Percentiles rank a stretch among this genome's conserved stretches.
These are phyloP conservation scores for Tylopilus cervinicoccineus DNA, from an alignment of 768 basidiomycete species.

Conservation along the genomic window DNA sequence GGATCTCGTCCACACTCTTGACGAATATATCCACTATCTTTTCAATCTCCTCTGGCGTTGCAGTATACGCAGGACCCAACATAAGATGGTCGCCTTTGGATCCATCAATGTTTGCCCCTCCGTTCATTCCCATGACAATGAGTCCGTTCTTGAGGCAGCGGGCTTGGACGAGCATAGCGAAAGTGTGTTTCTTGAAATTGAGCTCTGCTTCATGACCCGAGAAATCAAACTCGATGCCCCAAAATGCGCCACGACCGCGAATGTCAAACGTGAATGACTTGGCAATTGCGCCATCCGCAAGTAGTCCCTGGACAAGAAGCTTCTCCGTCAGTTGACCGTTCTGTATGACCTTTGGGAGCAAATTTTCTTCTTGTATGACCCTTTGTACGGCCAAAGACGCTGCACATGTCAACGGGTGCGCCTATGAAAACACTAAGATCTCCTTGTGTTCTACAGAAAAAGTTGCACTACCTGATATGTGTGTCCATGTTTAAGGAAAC, in stretches of 20 bases:
- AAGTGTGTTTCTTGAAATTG: conserved; percentile 49
- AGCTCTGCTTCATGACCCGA: conserved; percentile 39
- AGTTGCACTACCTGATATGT: conserved; percentile 62
- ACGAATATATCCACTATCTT: conserved; percentile 64
- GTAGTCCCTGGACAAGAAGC: conserved; percentile 53
- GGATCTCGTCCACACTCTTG: conserved; percentile 60
- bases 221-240: conserved; percentile 82
- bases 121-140: conserved; percentile 70
- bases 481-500: conserved; percentile 80
- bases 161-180: conserved; percentile 70
- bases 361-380: conserved; percentile 62
- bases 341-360: conserved; percentile 59
- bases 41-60: conserved; percentile 65
- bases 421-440: conserved; percentile 35
- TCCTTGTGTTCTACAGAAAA: not conserved
- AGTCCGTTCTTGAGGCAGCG: conserved; percentile 63
- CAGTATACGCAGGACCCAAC: conserved; percentile 77
- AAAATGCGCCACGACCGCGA: conserved; percentile 81
- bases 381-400: conserved; percentile 80
- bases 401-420: conserved; percentile 71
- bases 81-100: conserved; percentile 69
- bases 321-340: conserved; percentile 59
- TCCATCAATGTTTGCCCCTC: conserved; percentile 66
- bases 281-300: conserved; percentile 50
- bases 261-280: conserved; percentile 73